Conservation (phyloP, 371 early-diverging fungal species). For the Mortierella sp. region DNA sequence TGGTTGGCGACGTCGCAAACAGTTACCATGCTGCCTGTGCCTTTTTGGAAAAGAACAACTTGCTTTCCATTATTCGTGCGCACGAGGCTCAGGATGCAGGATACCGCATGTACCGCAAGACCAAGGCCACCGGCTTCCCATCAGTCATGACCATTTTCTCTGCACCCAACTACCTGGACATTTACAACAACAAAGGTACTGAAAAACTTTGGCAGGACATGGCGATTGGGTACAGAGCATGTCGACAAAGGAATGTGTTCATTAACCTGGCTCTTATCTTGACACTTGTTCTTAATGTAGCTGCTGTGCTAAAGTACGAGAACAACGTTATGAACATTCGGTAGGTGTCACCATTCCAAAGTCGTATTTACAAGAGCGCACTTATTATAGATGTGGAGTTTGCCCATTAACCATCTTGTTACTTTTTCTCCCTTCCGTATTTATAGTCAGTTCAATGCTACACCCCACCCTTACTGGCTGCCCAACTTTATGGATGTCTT, state of each 20-base stretch:
- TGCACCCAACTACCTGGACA: constrained; percentile 97
- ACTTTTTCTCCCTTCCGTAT: not conserved
- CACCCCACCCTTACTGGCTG: constrained; percentile 97
- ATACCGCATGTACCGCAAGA: constrained; percentile 96
- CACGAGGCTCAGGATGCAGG: constrained; percentile 99
- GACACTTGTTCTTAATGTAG: constrained; percentile 51
- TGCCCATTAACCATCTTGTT: not conserved
- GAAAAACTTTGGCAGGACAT: not conserved
- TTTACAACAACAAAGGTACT: constrained; percentile 95
- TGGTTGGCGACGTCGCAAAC: constrained; percentile 4
- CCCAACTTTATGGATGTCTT: constrained; percentile 98
- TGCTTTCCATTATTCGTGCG: constrained; percentile 95
- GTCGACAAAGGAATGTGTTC: not conserved
- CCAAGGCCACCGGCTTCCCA: constrained; percentile 93
- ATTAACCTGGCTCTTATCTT: not conserved
- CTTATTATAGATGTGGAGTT: not conserved
- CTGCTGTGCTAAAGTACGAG: constrained; percentile 96
- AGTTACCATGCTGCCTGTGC: constrained; percentile 92
- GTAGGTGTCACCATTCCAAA: constrained; percentile 67
- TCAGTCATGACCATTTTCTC: constrained; percentile 98
- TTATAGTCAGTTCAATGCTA: constrained; percentile 67
- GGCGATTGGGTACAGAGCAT: not conserved
- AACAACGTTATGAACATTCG: constrained; percentile 98
- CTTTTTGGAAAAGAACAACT: constrained; percentile 94
- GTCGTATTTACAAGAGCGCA: not conserved